These are phyloP conservation scores for Phialophora chinensis DNA, from an alignment of 2,329 filamentous ascomycete species.

Conservation along the genomic window DNA sequence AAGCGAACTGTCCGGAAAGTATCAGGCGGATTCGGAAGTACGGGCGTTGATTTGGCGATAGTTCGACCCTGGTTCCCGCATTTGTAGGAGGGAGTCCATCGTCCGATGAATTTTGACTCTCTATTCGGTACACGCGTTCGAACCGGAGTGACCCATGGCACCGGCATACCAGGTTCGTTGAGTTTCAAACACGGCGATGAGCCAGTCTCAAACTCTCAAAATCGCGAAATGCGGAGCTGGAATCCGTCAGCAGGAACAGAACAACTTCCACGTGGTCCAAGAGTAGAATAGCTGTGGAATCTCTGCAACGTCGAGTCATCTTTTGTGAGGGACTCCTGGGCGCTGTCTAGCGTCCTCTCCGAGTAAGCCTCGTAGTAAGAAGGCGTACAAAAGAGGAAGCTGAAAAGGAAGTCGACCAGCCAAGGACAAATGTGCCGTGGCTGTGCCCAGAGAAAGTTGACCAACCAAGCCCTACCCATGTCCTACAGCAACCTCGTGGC, in stretches of 20 bases:
- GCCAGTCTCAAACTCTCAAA: too few relatives aligned
- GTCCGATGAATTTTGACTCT: neutral
- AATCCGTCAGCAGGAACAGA: too few relatives aligned
- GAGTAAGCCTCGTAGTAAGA: neutral
- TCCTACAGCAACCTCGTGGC: conserved; percentile 19
- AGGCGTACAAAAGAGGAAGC: conserved; percentile 1
- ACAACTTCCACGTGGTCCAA: neutral
- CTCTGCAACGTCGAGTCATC: neutral
- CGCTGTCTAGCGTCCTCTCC: neutral
- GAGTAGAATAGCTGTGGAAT: neutral
- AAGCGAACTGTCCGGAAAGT: neutral
- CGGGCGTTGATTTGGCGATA: too few relatives aligned
- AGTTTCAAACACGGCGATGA: neutral
- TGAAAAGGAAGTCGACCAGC: neutral
- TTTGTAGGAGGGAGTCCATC: neutral
- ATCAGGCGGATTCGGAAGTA: neutral
- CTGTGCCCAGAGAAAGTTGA: neutral
- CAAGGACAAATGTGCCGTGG: neutral
- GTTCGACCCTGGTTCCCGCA: neutral
- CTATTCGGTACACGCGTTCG: too few relatives aligned
- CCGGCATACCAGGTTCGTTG: neutral
- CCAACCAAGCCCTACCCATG: neutral
- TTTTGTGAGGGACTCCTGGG: neutral
- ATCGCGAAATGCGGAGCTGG: too few relatives aligned
- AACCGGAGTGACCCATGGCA: neutral